A percentile compares a stretch with the other conserved stretches of the same genome.
Conservation (phyloP, 2,329 filamentous ascomycete genomes). For the Chaetomium sp. region DNA sequence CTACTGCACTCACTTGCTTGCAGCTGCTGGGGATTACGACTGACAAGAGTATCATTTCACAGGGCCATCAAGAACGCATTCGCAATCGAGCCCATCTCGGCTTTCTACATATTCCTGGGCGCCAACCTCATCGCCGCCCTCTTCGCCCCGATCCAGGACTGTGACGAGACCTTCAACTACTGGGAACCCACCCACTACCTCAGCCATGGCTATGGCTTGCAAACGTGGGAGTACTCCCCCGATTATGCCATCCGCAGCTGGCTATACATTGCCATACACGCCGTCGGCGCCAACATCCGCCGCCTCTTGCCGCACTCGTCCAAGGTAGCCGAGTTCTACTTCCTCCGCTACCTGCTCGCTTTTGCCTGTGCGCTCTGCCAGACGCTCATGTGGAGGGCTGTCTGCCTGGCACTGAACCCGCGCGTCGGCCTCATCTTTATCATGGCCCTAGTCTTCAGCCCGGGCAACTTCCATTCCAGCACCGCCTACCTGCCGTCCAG, state of each 20-base stretch:
- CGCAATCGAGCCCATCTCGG: slow-evolving; percentile 69
- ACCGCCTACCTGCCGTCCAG: slow-evolving; percentile 87
- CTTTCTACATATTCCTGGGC: slow-evolving; percentile 77
- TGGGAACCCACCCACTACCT: slow-evolving; percentile 98
- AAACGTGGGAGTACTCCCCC: slow-evolving; percentile 99
- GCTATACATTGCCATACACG: slow-evolving; percentile 84
- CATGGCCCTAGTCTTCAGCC: slow-evolving; percentile 73
- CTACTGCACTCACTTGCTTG: too few relatives aligned
- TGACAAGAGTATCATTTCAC: slow-evolving; percentile 21
- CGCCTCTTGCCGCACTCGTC: slow-evolving; percentile 63
- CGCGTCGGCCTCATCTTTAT: slow-evolving; percentile 85
- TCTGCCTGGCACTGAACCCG: slow-evolving; percentile 75
- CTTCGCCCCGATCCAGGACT: slow-evolving; percentile 92
- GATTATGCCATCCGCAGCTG: slow-evolving; percentile 94
- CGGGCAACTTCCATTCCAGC: slow-evolving; percentile 92
- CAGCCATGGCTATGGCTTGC: slow-evolving; percentile 85
- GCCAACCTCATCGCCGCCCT: slow-evolving; percentile 75
- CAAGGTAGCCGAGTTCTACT: slow-evolving; percentile 82
- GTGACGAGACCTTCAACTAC: slow-evolving; percentile 98
- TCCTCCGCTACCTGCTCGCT: slow-evolving; percentile 74
- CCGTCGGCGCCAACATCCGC: slow-evolving; percentile 67
- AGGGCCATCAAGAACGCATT: slow-evolving; percentile 56
- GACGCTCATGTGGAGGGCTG: slow-evolving; percentile 75
- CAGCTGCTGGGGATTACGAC: not conserved
- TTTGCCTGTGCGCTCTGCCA: slow-evolving; percentile 79